Percentiles rank a stretch among this genome's conserved stretches.
These are phyloP conservation scores for Calonectria pteridis DNA, from an alignment of 2,329 filamentous ascomycete genomes.

Conservation along the genomic window DNA sequence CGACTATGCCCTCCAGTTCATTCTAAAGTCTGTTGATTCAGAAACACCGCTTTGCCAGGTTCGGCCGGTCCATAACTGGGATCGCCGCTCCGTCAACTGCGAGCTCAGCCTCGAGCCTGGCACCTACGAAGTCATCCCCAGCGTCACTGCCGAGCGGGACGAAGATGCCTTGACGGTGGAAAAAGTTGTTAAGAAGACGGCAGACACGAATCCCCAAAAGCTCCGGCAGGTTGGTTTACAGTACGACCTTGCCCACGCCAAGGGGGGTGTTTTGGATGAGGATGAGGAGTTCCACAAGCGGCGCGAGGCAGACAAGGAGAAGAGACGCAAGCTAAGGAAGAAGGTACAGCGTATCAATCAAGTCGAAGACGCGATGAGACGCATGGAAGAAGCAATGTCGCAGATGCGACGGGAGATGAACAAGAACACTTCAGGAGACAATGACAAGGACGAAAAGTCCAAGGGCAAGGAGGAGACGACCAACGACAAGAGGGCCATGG, in stretches of 20 bases:
- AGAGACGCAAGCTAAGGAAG: constrained; percentile 41
- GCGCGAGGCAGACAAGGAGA: constrained; percentile 42
- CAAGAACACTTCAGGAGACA: neutral
- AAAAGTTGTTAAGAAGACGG: constrained; percentile 66
- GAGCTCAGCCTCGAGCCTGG: constrained; percentile 79
- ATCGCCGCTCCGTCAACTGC: constrained; percentile 76
- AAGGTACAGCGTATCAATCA: constrained; percentile 35
- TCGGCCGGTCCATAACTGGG: constrained; percentile 43
- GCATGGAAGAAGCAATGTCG: constrained; percentile 42
- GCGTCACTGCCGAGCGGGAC: constrained; percentile 69
- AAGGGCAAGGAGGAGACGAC: constrained; percentile 24
- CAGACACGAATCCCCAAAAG: constrained; percentile 69
- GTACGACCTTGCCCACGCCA: constrained; percentile 72
- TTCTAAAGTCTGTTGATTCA: constrained; percentile 48
- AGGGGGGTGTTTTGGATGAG: constrained; percentile 65
- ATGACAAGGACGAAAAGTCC: constrained; percentile 31
- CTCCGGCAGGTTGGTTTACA: constrained; percentile 70
- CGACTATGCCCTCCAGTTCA: constrained; percentile 56
- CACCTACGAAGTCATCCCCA: constrained; percentile 76
- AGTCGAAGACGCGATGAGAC: constrained; percentile 42
- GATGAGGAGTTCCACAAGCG: constrained; percentile 53
- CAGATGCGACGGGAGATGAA: constrained; percentile 42
- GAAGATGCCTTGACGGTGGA: constrained; percentile 64
- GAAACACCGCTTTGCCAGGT: constrained; percentile 37
- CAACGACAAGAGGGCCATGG: constrained; percentile 20